phyloP scores from a whole-genome alignment of 2,329 filamentous ascomycete species.

The Xylaria sp. region DNA sequence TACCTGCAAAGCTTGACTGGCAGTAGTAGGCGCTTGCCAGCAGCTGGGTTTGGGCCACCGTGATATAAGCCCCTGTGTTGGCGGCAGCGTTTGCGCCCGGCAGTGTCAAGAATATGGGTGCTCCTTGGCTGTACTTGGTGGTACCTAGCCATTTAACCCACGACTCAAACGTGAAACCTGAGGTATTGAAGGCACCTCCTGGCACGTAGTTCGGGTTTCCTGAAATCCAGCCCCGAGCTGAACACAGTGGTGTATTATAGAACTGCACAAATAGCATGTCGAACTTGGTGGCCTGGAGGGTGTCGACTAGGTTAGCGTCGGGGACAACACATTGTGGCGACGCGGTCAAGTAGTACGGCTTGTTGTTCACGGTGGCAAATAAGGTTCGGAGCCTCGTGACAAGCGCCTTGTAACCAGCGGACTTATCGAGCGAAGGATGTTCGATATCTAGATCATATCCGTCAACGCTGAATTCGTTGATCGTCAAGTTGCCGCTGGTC shows the following conservation, averaged over 20 bases:
- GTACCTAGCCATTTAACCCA: constrained; percentile 54
- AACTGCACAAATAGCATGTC: constrained; percentile 62
- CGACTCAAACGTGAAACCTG: constrained; percentile 57
- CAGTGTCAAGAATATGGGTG: constrained; percentile 59
- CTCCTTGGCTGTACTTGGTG: constrained; percentile 52
- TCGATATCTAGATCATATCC: constrained; percentile 52
- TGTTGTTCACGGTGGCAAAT: constrained; percentile 38
- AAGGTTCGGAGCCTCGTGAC: constrained; percentile 44
- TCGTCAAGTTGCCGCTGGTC: constrained; percentile 18
- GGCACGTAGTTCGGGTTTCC: constrained; percentile 48
- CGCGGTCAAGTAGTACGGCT: constrained; percentile 54
- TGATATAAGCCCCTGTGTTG: constrained; percentile 51
- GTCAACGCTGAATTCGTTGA: constrained; percentile 45
- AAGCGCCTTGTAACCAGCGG: constrained; percentile 49
- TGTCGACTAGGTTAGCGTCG: constrained; percentile 48
- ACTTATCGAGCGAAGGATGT: constrained; percentile 47
- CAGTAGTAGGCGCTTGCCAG: constrained; percentile 55
- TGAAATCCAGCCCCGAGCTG: constrained; percentile 46
- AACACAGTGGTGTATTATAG: constrained; percentile 60
- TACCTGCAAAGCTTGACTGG: constrained; percentile 56
- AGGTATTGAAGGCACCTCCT: constrained; percentile 38
- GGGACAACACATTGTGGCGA: constrained; percentile 61
- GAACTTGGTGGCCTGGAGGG: constrained; percentile 48
- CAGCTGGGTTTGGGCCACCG: constrained; percentile 50
- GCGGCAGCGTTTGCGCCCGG: constrained; percentile 50